Percentiles rank a stretch among this genome's conserved stretches.
phyloP scores from a whole-genome alignment of 805 yeast species.

The Millerozyma acaciae region DNA sequence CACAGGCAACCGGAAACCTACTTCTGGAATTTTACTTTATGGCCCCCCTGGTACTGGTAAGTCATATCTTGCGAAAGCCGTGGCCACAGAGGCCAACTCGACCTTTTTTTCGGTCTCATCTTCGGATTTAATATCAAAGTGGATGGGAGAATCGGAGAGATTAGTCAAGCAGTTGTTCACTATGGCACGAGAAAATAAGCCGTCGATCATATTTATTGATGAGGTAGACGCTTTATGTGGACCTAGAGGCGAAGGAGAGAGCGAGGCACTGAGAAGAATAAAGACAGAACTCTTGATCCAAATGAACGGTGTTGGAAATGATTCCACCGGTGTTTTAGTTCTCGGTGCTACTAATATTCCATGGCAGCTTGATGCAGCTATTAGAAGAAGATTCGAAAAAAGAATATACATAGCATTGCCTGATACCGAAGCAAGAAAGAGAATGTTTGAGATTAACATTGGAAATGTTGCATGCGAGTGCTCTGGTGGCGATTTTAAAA shows the following conservation, averaged over 20 bases:
- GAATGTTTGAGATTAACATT: conserved; percentile 91
- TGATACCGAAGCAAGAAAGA: conserved; percentile 84
- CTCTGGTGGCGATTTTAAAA: conserved; percentile 65
- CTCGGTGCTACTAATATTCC: conserved; percentile 98
- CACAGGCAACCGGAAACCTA: conserved; percentile 91
- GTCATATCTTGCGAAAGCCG: conserved; percentile 94
- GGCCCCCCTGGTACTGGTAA: conserved; percentile 95
- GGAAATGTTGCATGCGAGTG: conserved; percentile 85
- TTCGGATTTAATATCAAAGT: conserved; percentile 90
- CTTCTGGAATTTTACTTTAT: conserved; percentile 75
- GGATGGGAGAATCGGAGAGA: conserved; percentile 99
- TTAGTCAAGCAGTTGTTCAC: conserved; percentile 90
- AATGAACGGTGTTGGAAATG: conserved; percentile 99
- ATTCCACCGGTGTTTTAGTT: conserved; percentile 85
- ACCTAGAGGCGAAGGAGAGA: conserved; percentile 96
- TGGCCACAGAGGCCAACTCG: conserved; percentile 96
- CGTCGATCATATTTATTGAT: conserved; percentile 93
- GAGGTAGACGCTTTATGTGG: conserved; percentile 98
- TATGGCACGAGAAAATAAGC: conserved; percentile 95
- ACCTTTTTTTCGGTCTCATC: conserved; percentile 96
- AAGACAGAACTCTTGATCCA: conserved; percentile 94
- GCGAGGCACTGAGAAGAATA: conserved; percentile 93
- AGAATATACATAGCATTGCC: conserved; percentile 95
- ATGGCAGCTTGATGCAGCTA: conserved; percentile 98
- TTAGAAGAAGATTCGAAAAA: conserved; percentile 92